Evolutionary conservation across 2,329 filamentous ascomycete genomes (phyloP).

Genomic region (Fusarium robinianum): DNA sequence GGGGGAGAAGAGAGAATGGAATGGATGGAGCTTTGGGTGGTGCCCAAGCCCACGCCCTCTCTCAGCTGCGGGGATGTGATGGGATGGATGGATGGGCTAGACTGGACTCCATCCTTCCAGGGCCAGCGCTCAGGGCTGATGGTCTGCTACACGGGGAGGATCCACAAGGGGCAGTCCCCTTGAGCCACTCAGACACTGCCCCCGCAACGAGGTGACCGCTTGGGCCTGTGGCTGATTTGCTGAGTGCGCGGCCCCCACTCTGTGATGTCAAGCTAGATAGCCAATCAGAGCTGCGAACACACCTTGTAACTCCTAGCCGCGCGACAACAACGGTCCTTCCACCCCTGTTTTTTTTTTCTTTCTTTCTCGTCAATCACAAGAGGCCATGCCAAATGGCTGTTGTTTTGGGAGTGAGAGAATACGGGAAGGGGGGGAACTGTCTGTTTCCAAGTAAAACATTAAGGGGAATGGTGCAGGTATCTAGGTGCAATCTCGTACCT

Average conservation of each 20-base stretch:
- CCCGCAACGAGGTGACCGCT: constrained; percentile 34
- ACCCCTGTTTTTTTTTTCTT: constrained; percentile 15
- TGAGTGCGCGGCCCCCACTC: constrained; percentile 24
- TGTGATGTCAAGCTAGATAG: not conserved
- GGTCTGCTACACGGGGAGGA: constrained; percentile 13
- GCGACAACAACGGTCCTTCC: constrained; percentile 31
- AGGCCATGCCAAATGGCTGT: constrained; percentile 18
- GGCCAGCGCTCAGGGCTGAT: constrained; percentile 28
- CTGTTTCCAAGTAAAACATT: too few species aligned
- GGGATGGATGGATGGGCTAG: too few species aligned
- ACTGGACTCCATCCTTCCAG: constrained; percentile 12
- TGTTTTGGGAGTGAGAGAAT: constrained; percentile 12
- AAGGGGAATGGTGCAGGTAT: too few species aligned
- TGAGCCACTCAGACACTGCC: constrained; percentile 32
- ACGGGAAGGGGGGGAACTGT: too few species aligned
- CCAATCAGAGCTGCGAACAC: constrained; percentile 24
- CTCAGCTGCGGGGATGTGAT: constrained; percentile 11
- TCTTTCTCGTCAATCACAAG: constrained; percentile 10
- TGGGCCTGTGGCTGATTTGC: constrained; percentile 36
- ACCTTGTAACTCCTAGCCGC: constrained; percentile 30
- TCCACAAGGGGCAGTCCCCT: constrained; percentile 28
- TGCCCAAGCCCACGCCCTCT: constrained; percentile 12
- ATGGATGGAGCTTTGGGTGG: constrained; percentile 15
- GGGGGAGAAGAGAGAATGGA: constrained; percentile 3
- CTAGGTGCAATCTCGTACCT: too few species aligned